These are phyloP conservation scores for Penicillium sp. DNA, from an alignment of 2,329 filamentous ascomycete genomes.

Conservation along the genomic window DNA sequence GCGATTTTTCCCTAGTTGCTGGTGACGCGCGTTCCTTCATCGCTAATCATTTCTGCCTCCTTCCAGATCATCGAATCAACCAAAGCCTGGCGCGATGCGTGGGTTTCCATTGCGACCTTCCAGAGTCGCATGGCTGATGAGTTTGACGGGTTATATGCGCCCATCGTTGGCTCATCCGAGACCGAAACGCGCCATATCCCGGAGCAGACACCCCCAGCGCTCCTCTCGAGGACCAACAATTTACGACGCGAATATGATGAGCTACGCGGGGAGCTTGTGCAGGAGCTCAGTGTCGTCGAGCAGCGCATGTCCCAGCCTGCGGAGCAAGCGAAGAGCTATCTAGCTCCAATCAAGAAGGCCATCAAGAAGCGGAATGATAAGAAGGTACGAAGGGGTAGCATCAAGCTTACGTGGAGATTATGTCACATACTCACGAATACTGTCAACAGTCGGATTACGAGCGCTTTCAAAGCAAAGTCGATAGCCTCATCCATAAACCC, in stretches of 20 bases:
- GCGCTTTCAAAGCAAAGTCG: slow-evolving; percentile 71
- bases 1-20: slow-evolving; percentile 6
- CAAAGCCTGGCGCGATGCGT: slow-evolving; percentile 76
- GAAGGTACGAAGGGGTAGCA: slow-evolving; percentile 53
- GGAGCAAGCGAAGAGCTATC: slow-evolving; percentile 67
- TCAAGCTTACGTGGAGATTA: not conserved
- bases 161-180: slow-evolving; percentile 69
- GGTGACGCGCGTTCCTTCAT: slow-evolving; percentile 8
- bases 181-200: slow-evolving; percentile 60
- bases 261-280: slow-evolving; percentile 69
- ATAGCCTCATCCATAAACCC: slow-evolving; percentile 70
- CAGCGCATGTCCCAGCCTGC: slow-evolving; percentile 70
- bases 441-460: slow-evolving; percentile 71
- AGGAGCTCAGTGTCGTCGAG: slow-evolving; percentile 73
- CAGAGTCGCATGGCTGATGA: slow-evolving; percentile 69
- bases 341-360: slow-evolving; percentile 75
- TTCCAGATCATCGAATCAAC: slow-evolving; percentile 73
- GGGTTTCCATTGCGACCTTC: slow-evolving; percentile 70
- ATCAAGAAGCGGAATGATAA: slow-evolving; percentile 85
- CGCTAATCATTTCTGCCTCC: slow-evolving; percentile 4
- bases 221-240: slow-evolving; percentile 66
- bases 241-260: slow-evolving; percentile 71
- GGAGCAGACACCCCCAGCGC: slow-evolving; percentile 63
- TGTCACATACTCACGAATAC: not conserved
- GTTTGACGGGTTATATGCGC: slow-evolving; percentile 74